Evolutionary conservation across 2,329 filamentous ascomycete genomes (phyloP).

Genomic region (Rasamsonia emersonii): DNA sequence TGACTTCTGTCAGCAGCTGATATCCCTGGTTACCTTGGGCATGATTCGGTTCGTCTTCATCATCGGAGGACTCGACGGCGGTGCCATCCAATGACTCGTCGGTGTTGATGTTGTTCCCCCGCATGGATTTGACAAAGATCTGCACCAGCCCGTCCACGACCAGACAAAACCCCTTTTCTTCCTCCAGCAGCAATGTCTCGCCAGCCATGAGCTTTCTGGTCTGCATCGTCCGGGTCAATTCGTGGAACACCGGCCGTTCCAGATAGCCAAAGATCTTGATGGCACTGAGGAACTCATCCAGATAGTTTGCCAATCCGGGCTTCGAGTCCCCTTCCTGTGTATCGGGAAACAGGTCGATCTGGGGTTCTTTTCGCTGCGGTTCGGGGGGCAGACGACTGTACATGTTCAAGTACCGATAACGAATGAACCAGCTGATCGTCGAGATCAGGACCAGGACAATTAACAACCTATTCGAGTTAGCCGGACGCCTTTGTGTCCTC

Average conservation of each 20-base stretch:
- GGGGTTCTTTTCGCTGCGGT: slow-evolving; percentile 89
- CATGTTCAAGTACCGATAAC: slow-evolving; percentile 95
- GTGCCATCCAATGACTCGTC: too few species aligned
- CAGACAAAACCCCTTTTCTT: slow-evolving; percentile 95
- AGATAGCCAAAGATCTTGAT: slow-evolving; percentile 99
- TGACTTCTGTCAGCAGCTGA: slow-evolving; percentile 91
- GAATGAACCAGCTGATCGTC: slow-evolving; percentile 84
- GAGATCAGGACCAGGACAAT: slow-evolving; percentile 70
- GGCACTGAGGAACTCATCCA: slow-evolving; percentile 95
- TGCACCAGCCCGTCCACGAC: slow-evolving; percentile 95
- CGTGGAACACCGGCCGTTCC: slow-evolving; percentile 93
- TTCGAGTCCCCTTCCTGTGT: slow-evolving; percentile 84
- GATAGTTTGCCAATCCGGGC: slow-evolving; percentile 84
- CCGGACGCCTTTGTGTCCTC: too few species aligned
- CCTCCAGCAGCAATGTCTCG: slow-evolving; percentile 88
- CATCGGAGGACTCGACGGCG: slow-evolving; percentile 47
- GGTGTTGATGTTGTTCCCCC: slow-evolving; percentile 35
- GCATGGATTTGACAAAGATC: slow-evolving; percentile 91
- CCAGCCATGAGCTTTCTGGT: slow-evolving; percentile 92
- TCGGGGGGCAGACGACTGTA: slow-evolving; percentile 90
- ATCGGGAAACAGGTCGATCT: slow-evolving; percentile 91
- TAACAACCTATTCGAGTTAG: slow-evolving; percentile 51
- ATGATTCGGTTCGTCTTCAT: slow-evolving; percentile 56
- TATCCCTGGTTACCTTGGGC: slow-evolving; percentile 68
- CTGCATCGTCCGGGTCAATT: slow-evolving; percentile 96